phyloP scores from a whole-genome alignment of 805 yeast genomes.

The Sugiyamaella qingdaonensis region DNA sequence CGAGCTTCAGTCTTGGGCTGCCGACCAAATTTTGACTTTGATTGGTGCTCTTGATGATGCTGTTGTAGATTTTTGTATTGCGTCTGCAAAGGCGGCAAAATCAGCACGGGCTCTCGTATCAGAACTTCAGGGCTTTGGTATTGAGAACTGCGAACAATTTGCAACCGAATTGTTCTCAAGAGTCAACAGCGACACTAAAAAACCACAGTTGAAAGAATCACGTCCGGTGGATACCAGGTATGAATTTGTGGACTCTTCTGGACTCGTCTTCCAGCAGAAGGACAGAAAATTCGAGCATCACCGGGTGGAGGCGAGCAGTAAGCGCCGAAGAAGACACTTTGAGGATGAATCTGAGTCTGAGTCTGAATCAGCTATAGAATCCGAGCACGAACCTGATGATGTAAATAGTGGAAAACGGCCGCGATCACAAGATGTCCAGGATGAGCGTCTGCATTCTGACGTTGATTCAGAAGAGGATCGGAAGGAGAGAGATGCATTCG shows the following conservation, averaged over 20 bases:
- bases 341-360: constrained; percentile 3
- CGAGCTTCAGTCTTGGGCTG: constrained; percentile 19
- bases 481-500: constrained; percentile 32
- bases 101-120: constrained; percentile 12
- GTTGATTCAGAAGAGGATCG: constrained; percentile 31
- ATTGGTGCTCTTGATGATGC: constrained; percentile 26
- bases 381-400: not conserved
- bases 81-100: constrained; percentile 25
- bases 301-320: not conserved
- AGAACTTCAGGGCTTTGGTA: constrained; percentile 24
- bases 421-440: not conserved
- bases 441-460: not conserved
- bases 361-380: constrained; percentile 3
- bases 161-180: constrained; percentile 19
- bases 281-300: not conserved
- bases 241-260: constrained; percentile 14
- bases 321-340: not conserved
- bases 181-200: constrained; percentile 5
- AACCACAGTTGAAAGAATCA: not conserved
- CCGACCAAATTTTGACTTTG: constrained; percentile 20
- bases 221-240: constrained; percentile 7
- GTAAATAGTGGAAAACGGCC: not conserved
- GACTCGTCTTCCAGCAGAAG: not conserved
- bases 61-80: constrained; percentile 27
- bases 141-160: constrained; percentile 19